Conservation (phyloP, 768 basidiomycete genomes). For the Porphyrellus cyaneotinctus region DNA sequence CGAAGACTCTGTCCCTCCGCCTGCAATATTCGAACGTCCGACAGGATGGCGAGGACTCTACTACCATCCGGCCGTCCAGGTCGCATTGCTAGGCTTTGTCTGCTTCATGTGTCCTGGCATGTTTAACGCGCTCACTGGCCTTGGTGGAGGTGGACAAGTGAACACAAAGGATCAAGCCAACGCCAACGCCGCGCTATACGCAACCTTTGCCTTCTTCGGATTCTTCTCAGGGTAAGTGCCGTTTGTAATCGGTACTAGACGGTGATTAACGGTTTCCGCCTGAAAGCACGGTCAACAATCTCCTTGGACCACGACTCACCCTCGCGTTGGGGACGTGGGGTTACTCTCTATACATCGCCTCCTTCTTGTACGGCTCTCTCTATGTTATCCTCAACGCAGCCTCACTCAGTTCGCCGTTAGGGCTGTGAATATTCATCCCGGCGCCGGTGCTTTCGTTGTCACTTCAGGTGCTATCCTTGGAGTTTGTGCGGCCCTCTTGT, state of each 20-base stretch:
- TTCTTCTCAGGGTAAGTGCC: slow-evolving; percentile 65
- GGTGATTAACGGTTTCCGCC: neutral
- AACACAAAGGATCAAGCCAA: slow-evolving; percentile 63
- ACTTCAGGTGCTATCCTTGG: slow-evolving; percentile 49
- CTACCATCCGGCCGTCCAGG: slow-evolving; percentile 42
- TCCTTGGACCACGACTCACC: slow-evolving; percentile 48
- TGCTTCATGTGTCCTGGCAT: slow-evolving; percentile 60
- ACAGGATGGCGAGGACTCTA: slow-evolving; percentile 52
- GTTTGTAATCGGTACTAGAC: neutral
- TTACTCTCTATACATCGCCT: slow-evolving; percentile 48
- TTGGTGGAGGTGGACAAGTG: slow-evolving; percentile 77
- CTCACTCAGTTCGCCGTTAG: slow-evolving; percentile 33
- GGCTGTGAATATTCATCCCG: slow-evolving; percentile 35
- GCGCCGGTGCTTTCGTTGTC: slow-evolving; percentile 43
- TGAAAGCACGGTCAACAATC: slow-evolving; percentile 69
- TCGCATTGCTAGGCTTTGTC: slow-evolving; percentile 62
- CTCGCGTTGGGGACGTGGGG: slow-evolving; percentile 49
- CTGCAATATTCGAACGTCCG: slow-evolving; percentile 42
- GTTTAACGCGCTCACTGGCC: slow-evolving; percentile 75
- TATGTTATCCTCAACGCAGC: neutral
- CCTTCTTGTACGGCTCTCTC: slow-evolving; percentile 36
- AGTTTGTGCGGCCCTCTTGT: slow-evolving; percentile 46
- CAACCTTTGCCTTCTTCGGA: slow-evolving; percentile 55
- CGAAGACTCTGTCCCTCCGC: slow-evolving; percentile 19
- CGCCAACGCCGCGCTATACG: slow-evolving; percentile 62